phyloP scores from a whole-genome alignment of 23 red algal genomes.

The Pyropia haitanensis region DNA sequence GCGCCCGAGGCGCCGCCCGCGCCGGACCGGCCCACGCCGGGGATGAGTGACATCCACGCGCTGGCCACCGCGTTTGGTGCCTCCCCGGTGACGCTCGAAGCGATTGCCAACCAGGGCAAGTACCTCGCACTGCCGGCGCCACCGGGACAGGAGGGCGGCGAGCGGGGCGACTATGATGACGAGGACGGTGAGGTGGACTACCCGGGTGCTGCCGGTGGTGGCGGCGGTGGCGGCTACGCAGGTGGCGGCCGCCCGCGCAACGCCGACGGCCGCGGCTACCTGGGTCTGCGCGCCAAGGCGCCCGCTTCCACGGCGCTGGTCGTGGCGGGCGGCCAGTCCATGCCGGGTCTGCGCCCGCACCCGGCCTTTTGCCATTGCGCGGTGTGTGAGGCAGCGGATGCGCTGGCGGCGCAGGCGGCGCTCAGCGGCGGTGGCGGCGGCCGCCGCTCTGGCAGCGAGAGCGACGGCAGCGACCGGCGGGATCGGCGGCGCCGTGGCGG shows the following conservation, averaged over 20 bases:
- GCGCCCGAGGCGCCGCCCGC: slow-evolving; percentile 3
- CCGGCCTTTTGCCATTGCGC: slow-evolving; percentile 70
- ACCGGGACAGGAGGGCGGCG: slow-evolving; percentile 3
- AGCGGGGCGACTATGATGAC: slow-evolving; percentile 27
- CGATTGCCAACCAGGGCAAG: slow-evolving; percentile 2
- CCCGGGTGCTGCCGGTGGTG: slow-evolving; percentile 1
- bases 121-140: slow-evolving; percentile 11
- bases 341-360: slow-evolving; percentile 3
- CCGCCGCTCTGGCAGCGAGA: background rate
- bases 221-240: no score
- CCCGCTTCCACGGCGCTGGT: no score
- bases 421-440: background rate
- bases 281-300: no score
- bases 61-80: slow-evolving; percentile 62
- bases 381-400: slow-evolving; percentile 25
- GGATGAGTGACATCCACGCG: slow-evolving; percentile 31
- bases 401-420: background rate
- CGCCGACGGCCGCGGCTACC: no score
- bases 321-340: no score
- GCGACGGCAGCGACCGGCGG: no score
- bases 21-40: slow-evolving; percentile 1
- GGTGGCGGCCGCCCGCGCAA: no score
- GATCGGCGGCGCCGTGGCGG: no score
- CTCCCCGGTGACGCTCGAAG: slow-evolving; percentile 19
- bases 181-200: slow-evolving; percentile 41